Percentiles rank a stretch among this genome's conserved stretches.
phyloP scores from a whole-genome alignment of 139 green algal species.

The Deuterostichococcus epilithicus region DNA sequence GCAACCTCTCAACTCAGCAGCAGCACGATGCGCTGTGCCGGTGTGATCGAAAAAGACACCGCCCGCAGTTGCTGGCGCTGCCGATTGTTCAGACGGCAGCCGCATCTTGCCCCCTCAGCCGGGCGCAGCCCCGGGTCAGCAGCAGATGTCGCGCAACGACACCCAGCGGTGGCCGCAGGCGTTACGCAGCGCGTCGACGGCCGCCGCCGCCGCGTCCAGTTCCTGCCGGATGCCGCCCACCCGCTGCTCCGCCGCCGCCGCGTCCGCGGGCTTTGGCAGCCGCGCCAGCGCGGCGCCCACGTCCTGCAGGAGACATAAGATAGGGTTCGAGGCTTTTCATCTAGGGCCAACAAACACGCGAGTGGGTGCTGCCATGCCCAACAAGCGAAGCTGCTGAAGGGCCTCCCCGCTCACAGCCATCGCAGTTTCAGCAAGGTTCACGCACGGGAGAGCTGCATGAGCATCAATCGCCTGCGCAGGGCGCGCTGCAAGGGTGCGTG shows the following conservation, averaged over 20 bases:
- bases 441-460: too few relatives aligned
- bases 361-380: neutral
- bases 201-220: slow-evolving; percentile 40
- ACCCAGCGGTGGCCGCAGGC: slow-evolving; percentile 67
- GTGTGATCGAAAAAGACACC: too few relatives aligned
- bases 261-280: neutral
- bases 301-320: neutral
- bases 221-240: slow-evolving; percentile 19
- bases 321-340: neutral
- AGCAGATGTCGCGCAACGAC: slow-evolving; percentile 52
- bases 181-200: slow-evolving; percentile 36
- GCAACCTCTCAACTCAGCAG: too few relatives aligned
- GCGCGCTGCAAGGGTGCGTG: neutral
- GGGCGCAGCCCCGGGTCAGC: neutral
- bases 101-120: too few relatives aligned
- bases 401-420: too few relatives aligned
- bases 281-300: neutral
- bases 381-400: too few relatives aligned
- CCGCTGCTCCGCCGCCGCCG: slow-evolving; percentile 20
- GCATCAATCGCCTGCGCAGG: neutral
- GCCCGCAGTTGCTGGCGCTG: too few relatives aligned
- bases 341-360: neutral
- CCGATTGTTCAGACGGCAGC: too few relatives aligned
- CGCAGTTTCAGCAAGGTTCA: too few relatives aligned
- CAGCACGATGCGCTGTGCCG: too few relatives aligned